phyloP scores from a whole-genome alignment of 306 rosid species.

The Phaseolus lunatus region DNA sequence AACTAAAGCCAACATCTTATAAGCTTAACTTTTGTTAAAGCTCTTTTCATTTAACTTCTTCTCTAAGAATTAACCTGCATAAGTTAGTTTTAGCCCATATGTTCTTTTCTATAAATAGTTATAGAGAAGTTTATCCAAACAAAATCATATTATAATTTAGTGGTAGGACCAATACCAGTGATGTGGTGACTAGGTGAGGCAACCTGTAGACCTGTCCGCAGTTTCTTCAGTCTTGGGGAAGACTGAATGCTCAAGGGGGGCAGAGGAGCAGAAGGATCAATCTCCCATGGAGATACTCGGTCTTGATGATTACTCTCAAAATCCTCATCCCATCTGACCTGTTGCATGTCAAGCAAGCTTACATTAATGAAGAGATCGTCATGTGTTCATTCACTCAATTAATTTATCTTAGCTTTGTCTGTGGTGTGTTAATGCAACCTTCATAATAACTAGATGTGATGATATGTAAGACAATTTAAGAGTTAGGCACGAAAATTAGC shows the following conservation, averaged over 20 bases:
- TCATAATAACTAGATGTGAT: background rate
- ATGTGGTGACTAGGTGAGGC: constrained; percentile 64
- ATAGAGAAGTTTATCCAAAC: background rate
- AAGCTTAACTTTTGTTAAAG: background rate
- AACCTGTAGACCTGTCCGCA: constrained; percentile 81
- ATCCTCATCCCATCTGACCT: constrained; percentile 97
- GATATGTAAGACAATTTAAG: background rate
- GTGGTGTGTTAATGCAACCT: background rate
- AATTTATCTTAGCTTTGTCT: background rate
- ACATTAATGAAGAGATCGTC: constrained; percentile 33
- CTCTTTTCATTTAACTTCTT: background rate
- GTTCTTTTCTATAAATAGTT: background rate
- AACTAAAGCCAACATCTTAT: background rate
- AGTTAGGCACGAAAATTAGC: constrained; percentile 21
- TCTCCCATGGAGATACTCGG: constrained; percentile 94
- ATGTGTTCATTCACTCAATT: constrained; percentile 29
- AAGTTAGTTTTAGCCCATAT: background rate
- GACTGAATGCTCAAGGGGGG: constrained; percentile 93
- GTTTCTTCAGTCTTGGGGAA: constrained; percentile 91
- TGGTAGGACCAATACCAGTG: constrained; percentile 60
- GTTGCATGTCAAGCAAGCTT: constrained; percentile 49
- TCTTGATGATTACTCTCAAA: constrained; percentile 72
- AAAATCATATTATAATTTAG: background rate
- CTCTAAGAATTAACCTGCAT: background rate
- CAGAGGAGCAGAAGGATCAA: constrained; percentile 80